Percentiles rank a stretch among this genome's conserved stretches.
These are phyloP conservation scores for Tripterygium wilfordii DNA, from an alignment of 177 flowering plant species.

Conservation along the genomic window DNA sequence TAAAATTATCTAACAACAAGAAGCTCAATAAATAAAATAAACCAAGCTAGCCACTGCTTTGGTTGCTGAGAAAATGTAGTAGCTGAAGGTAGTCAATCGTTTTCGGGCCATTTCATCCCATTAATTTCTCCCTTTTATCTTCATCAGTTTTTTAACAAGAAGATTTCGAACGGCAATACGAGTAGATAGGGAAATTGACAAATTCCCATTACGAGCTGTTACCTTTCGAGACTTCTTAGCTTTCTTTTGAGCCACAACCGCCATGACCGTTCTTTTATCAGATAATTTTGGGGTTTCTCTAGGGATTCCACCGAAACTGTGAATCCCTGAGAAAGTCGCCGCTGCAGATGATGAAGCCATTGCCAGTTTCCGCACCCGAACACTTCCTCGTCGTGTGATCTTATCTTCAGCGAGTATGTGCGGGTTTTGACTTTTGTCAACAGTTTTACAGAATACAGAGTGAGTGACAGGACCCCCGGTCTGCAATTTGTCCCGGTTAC, in stretches of 20 bases:
- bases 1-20: constrained; percentile 51
- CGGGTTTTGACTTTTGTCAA: too few relatives aligned
- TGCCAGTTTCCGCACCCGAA: neutral
- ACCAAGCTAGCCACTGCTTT: too few relatives aligned
- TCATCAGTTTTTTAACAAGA: too few relatives aligned
- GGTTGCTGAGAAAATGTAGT: too few relatives aligned
- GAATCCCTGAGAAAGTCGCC: constrained; percentile 40
- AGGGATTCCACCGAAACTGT: constrained; percentile 17
- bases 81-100: too few relatives aligned
- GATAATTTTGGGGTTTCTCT: constrained; percentile 20
- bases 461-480: too few relatives aligned
- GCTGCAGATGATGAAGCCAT: constrained; percentile 22
- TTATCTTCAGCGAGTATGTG: too few relatives aligned
- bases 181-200: too few relatives aligned
- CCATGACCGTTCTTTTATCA: constrained; percentile 12
- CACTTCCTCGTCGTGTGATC: neutral
- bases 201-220: neutral
- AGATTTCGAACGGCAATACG: neutral
- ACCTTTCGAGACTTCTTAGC: constrained; percentile 67
- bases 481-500: too few relatives aligned
- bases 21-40: neutral
- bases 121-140: too few relatives aligned
- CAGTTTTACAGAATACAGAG: too few relatives aligned
- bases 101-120: too few relatives aligned
- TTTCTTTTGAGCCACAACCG: constrained; percentile 66